These are phyloP conservation scores for Leccinellum rugosiceps DNA, from an alignment of 768 basidiomycete genomes.

Conservation along the genomic window DNA sequence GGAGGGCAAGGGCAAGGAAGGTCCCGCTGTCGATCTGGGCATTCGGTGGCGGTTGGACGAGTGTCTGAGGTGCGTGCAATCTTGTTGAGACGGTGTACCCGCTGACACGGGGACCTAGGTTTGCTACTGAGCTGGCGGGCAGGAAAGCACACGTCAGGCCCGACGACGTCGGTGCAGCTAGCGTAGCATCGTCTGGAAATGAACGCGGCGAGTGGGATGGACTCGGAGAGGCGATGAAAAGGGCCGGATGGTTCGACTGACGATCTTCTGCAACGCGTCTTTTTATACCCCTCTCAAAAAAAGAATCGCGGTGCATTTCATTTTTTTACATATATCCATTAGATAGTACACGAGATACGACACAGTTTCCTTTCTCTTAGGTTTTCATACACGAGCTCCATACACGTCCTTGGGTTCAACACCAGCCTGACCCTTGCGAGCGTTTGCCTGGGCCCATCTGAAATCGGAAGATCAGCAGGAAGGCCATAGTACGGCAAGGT, in stretches of 20 bases:
- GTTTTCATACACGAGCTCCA: slow-evolving; percentile 50
- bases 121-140: slow-evolving; percentile 81
- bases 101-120: slow-evolving; percentile 40
- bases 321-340: neutral
- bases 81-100: neutral
- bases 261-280: neutral
- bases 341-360: slow-evolving; percentile 5
- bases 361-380: neutral
- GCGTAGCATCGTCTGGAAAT: slow-evolving; percentile 13
- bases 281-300: slow-evolving; percentile 6
- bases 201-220: slow-evolving; percentile 61
- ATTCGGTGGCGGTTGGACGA: slow-evolving; percentile 80
- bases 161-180: neutral
- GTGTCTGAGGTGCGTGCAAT: slow-evolving; percentile 57
- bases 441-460: slow-evolving; percentile 87
- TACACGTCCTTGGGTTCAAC: slow-evolving; percentile 80
- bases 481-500: neutral
- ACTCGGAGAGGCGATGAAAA: slow-evolving; percentile 68
- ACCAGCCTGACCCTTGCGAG: slow-evolving; percentile 79
- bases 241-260: slow-evolving; percentile 72
- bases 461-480: neutral
- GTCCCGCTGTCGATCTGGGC: slow-evolving; percentile 21
- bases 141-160: slow-evolving; percentile 48
- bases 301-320: neutral
- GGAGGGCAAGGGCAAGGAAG: slow-evolving; percentile 36